Evolutionary conservation across 371 early-diverging fungal species (phyloP).

Genomic region (Mucor circinelloides): DNA sequence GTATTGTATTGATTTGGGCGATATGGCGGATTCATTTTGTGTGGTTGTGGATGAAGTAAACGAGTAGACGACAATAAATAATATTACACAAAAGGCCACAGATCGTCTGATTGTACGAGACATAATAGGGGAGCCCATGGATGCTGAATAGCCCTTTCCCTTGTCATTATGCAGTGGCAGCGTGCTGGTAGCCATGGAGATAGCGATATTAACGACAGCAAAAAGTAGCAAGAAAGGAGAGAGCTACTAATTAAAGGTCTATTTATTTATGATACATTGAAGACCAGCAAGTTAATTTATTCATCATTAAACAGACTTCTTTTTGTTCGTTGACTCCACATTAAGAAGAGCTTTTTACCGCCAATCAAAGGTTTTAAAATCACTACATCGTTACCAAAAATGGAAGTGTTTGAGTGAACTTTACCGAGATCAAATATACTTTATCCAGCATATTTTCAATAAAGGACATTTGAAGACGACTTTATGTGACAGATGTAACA

Average conservation of each 20-base stretch:
- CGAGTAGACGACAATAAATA: conserved; percentile 1
- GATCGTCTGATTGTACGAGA: conserved; percentile 3
- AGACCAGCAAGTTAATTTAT: not conserved
- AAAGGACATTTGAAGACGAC: too few species aligned
- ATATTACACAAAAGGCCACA: not conserved
- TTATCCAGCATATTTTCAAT: too few species aligned
- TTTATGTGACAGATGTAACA: too few species aligned
- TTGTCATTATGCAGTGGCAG: conserved; percentile 14
- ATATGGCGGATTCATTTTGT: not conserved
- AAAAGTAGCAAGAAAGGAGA: not conserved
- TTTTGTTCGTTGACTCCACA: not conserved
- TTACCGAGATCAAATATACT: too few species aligned
- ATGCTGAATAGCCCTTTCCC: not conserved
- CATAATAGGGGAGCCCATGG: not conserved
- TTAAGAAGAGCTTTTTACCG: too few species aligned
- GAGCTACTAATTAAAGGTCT: not conserved
- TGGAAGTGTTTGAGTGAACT: too few species aligned
- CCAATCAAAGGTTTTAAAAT: too few species aligned
- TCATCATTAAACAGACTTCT: not conserved
- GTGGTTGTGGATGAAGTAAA: not conserved
- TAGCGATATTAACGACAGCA: not conserved
- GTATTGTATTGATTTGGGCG: conserved; percentile 7
- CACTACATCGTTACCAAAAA: too few species aligned
- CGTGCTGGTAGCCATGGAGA: not conserved
- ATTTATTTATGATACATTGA: not conserved